Evolutionary conservation across 495 filamentous ascomycete species (phyloP), one percentile per base, ranked within the genome.

Genomic region (Penicillium salamii): DNA sequence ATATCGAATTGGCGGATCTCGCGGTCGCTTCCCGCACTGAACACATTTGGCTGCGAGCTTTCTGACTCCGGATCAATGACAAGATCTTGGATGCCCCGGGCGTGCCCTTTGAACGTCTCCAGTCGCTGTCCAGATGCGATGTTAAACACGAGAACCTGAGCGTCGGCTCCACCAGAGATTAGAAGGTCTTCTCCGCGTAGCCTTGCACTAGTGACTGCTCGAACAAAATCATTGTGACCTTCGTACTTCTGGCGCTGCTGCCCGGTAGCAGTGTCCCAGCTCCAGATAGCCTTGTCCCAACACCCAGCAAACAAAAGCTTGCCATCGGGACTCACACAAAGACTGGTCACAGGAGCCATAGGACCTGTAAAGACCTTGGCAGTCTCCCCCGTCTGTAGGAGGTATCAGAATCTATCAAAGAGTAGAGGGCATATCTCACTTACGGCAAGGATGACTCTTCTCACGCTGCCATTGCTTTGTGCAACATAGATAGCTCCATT

Each of bases 231-330:
- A 0, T 81, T 75, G 62, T 98, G 93, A 9, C 90, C 93, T 33
- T 74, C 76, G 62, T 87, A 93, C 43, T 75, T 82, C 36, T 67
- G 72, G 9, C 68, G 70, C 0, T 69, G 75, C 11, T 74, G 58
- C 19, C 74, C 71, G 2, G 81, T 82, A 15, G 70, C 57, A 29
- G 83, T 71, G 54, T 86, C 76, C 88, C 88, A 96, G 26, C 88
- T 87, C 83, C 85, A 96, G 34, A 97, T 78, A 18, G 77, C 74
- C 66, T 95, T 96, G 72, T 98, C 91, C 93, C 93, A 98, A 52
- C 85, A 89, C 19, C 90, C 91, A 21, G 88, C 89, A 65, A 90
- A 97, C 39, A 97, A 53, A 1, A 78, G 81, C 18, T 71, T 70
- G 33, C 72, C 74, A 42, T 71, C 69, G 1, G 81, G 75, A 23